phyloP scores from a whole-genome alignment of 768 basidiomycete species.

The Mycena pura region DNA sequence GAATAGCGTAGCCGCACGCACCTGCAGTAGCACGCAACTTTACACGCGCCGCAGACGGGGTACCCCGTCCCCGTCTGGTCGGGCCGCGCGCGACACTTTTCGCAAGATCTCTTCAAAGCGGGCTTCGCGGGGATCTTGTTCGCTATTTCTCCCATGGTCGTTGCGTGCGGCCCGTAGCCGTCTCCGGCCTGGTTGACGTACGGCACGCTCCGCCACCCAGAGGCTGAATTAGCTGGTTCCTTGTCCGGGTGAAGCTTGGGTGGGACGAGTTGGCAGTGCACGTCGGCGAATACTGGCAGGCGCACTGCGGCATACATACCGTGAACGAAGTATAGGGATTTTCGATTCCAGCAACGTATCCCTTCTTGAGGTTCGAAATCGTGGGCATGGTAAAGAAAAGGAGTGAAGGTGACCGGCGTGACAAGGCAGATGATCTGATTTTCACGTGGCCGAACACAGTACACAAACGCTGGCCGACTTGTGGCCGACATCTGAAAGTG shows the following conservation, averaged over 20 bases:
- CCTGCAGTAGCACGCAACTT: conserved; percentile 19
- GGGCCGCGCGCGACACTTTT: conserved; percentile 7
- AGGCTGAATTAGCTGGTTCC: neutral
- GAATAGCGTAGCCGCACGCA: conserved; percentile 3
- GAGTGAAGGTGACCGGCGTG: too few species aligned
- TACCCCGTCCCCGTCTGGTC: conserved; percentile 14
- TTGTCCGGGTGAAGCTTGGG: neutral
- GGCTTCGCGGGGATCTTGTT: conserved; percentile 16
- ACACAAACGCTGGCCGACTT: too few species aligned
- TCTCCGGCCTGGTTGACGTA: conserved; percentile 17
- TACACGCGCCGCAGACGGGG: conserved; percentile 2
- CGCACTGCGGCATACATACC: neutral
- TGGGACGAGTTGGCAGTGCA: neutral
- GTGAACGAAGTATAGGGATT: conserved; percentile 10
- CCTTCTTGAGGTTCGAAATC: neutral
- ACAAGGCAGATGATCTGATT: too few species aligned
- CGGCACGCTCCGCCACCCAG: neutral
- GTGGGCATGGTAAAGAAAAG: too few species aligned
- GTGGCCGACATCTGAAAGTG: too few species aligned
- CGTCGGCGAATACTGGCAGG: too few species aligned
- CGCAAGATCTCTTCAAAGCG: conserved; percentile 14
- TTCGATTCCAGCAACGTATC: conserved; percentile 11
- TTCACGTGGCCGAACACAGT: too few species aligned
- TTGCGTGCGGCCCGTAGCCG: conserved; percentile 15
- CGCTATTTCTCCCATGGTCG: conserved; percentile 15